phyloP scores from a whole-genome alignment of 106 monocot species.

The Dendrobium officinale region DNA sequence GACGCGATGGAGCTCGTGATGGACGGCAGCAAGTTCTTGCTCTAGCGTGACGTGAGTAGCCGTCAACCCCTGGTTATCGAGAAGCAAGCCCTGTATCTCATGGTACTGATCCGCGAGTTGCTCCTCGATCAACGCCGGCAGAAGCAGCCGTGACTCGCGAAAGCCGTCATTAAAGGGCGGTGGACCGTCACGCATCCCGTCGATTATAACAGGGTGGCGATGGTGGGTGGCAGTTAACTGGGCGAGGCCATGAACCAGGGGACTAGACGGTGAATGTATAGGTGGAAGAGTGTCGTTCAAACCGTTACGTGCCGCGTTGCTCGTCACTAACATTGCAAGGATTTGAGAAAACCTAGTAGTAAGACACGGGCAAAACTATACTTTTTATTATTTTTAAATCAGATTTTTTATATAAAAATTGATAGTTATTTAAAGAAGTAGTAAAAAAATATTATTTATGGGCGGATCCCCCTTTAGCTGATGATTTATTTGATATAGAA shows the following conservation, averaged over 20 bases:
- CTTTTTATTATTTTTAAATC: too few relatives aligned
- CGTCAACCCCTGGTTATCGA: slow-evolving; percentile 81
- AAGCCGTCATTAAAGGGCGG: background rate
- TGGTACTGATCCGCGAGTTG: slow-evolving; percentile 49
- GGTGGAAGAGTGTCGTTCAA: slow-evolving; percentile 9
- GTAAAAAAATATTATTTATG: too few relatives aligned
- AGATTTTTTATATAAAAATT: too few relatives aligned
- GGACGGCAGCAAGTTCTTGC: slow-evolving; percentile 57
- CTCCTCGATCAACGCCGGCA: slow-evolving; percentile 40
- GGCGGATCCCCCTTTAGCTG: too few relatives aligned
- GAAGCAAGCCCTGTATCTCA: slow-evolving; percentile 67
- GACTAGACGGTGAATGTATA: slow-evolving; percentile 4
- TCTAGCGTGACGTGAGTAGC: slow-evolving; percentile 89
- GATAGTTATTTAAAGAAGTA: too few relatives aligned
- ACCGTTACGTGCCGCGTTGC: slow-evolving; percentile 11
- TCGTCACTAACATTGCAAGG: slow-evolving; percentile 13
- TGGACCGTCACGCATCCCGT: slow-evolving; percentile 13
- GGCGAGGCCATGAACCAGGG: background rate
- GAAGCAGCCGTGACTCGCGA: slow-evolving; percentile 5
- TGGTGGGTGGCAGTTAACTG: slow-evolving; percentile 3
- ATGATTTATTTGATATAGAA: too few relatives aligned
- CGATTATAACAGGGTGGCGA: slow-evolving; percentile 5
- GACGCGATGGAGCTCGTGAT: slow-evolving; percentile 48
- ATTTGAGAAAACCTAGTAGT: slow-evolving; percentile 2
- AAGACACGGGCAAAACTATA: background rate